Percentiles rank a stretch among this genome's conserved stretches.
phyloP scores from a whole-genome alignment of 768 basidiomycete genomes.

The Rhodotorula diobovata region DNA sequence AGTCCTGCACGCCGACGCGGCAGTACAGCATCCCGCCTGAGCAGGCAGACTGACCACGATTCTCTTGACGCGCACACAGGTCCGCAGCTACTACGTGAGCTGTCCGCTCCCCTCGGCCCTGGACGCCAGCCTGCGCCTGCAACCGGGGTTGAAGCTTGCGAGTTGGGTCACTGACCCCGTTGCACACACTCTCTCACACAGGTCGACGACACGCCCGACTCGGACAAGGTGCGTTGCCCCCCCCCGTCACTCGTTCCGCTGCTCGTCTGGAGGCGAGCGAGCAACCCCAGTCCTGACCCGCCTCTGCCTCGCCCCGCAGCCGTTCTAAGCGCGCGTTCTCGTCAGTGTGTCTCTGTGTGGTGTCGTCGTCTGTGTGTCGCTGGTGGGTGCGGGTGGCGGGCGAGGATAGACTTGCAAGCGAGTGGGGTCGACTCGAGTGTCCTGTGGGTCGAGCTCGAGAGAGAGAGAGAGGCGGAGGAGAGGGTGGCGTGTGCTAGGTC shows the following conservation, averaged over 20 bases:
- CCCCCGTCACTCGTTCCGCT: neutral
- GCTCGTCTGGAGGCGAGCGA: neutral
- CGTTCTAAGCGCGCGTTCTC: neutral
- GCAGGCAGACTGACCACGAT: too few relatives aligned
- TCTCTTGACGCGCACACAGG: neutral
- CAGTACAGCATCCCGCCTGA: too few relatives aligned
- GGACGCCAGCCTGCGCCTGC: neutral
- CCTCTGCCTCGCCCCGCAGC: neutral
- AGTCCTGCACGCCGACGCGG: too few relatives aligned
- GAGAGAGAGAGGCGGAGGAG: too few relatives aligned
- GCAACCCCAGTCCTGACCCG: neutral
- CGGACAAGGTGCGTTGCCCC: slow-evolving; percentile 26
- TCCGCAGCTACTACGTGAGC: neutral
- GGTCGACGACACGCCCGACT: slow-evolving; percentile 17
- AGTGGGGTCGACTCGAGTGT: neutral
- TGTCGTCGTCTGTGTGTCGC: neutral
- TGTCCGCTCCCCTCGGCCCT: neutral
- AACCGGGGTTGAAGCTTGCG: too few relatives aligned
- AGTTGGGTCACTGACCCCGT: neutral
- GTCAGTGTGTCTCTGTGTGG: neutral
- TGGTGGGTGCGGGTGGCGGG: neutral
- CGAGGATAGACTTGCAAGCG: neutral
- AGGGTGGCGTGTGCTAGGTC: too few relatives aligned
- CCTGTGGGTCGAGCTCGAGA: too few relatives aligned
- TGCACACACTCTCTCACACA: neutral